These are phyloP conservation scores for Trypanosoma conorhini DNA, from an alignment of 208 protist genomes.

Conservation along the genomic window DNA sequence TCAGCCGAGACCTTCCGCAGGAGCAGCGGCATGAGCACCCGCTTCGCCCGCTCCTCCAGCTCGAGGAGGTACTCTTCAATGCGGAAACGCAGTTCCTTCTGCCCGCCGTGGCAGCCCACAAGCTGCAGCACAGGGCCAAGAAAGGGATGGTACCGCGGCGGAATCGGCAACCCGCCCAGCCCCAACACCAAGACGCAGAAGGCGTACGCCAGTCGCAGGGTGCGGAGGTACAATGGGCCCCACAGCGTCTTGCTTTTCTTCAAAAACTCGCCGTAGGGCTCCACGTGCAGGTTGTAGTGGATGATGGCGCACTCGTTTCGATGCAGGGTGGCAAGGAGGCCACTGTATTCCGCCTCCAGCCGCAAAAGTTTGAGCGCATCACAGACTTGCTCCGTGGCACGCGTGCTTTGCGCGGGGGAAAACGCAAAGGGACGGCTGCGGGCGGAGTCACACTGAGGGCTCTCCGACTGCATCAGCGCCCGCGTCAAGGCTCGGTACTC, in stretches of 20 bases:
- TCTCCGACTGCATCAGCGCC: not conserved
- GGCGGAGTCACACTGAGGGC: not conserved
- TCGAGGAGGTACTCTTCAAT: slow-evolving; percentile 62
- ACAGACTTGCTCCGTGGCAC: slow-evolving; percentile 15
- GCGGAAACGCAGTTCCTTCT: slow-evolving; percentile 69
- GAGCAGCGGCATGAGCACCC: slow-evolving; percentile 60
- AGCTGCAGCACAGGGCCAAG: slow-evolving; percentile 66
- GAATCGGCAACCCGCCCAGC: slow-evolving; percentile 50
- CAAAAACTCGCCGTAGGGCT: slow-evolving; percentile 51
- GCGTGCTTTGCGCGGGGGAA: not conserved
- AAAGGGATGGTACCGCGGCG: slow-evolving; percentile 52
- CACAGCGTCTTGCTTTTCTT: slow-evolving; percentile 45
- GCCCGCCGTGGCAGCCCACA: slow-evolving; percentile 64
- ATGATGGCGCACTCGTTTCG: slow-evolving; percentile 46
- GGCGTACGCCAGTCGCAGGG: slow-evolving; percentile 60
- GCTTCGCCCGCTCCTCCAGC: slow-evolving; percentile 66
- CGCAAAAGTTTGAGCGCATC: slow-evolving; percentile 32
- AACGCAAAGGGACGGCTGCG: not conserved
- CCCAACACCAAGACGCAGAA: slow-evolving; percentile 60
- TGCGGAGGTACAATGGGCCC: slow-evolving; percentile 67
- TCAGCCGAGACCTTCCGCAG: slow-evolving; percentile 27
- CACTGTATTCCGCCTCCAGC: slow-evolving; percentile 37
- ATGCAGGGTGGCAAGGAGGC: slow-evolving; percentile 24
- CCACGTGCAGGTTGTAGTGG: slow-evolving; percentile 59
- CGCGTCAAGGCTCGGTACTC: slow-evolving; percentile 25